A percentile compares a stretch with the other conserved stretches of the same genome.
These are phyloP conservation scores for Vanrija sp. DNA, from an alignment of 1,284 basidiomycete genomes.

Conservation along the genomic window DNA sequence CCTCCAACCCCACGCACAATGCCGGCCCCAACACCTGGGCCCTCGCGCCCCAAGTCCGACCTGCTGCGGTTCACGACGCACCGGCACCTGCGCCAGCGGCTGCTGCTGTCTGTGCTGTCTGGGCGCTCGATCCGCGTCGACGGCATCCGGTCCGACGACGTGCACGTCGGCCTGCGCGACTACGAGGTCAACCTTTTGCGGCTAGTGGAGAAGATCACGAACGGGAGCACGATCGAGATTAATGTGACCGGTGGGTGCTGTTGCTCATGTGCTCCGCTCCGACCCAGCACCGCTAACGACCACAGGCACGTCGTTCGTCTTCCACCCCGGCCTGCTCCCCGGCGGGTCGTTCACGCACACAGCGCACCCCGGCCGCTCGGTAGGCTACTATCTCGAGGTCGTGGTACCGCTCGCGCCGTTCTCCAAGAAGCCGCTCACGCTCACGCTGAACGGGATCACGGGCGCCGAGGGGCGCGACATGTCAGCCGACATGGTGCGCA, in stretches of 20 bases:
- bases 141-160: conserved; percentile 84
- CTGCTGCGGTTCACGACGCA: conserved; percentile 66
- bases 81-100: conserved; percentile 74
- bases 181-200: conserved; percentile 90
- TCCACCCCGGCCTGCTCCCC: conserved; percentile 87
- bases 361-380: conserved; percentile 76
- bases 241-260: conserved; percentile 75
- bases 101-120: conserved; percentile 82
- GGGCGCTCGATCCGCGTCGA: conserved; percentile 83
- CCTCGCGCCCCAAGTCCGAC: conserved; percentile 21
- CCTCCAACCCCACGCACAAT: not conserved
- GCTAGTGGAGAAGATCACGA: conserved; percentile 86
- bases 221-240: conserved; percentile 94
- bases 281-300: not conserved
- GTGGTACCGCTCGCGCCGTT: conserved; percentile 88
- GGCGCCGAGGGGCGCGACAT: conserved; percentile 77
- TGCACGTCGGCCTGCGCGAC: conserved; percentile 91
- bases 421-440: conserved; percentile 76
- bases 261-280: not conserved
- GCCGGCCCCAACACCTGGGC: not conserved
- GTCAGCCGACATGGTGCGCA: conserved; percentile 84
- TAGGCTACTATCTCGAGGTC: conserved; percentile 94
- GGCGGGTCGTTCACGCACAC: conserved; percentile 82
- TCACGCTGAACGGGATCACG: conserved; percentile 85
- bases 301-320: conserved; percentile 80